phyloP scores from a whole-genome alignment of 1,284 basidiomycete species.

The Ganoderma multipileum region DNA sequence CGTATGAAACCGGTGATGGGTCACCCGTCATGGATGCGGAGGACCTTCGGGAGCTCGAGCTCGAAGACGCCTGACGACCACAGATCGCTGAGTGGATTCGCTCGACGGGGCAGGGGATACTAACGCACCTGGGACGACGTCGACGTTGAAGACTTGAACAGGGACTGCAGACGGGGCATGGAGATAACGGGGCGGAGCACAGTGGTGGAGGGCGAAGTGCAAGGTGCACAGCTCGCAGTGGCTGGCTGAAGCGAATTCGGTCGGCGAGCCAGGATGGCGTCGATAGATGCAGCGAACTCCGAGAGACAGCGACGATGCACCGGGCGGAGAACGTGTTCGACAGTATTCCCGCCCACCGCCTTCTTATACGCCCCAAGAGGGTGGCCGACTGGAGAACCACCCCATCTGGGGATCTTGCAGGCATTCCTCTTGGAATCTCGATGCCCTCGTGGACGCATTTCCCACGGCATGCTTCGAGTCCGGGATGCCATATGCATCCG shows the following conservation, averaged over 20 bases:
- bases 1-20: constrained; percentile 18
- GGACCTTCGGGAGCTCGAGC: constrained; percentile 17
- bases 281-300: background rate
- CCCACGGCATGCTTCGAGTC: constrained; percentile 2
- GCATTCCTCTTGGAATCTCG: constrained; percentile 3
- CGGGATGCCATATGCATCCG: constrained; percentile 10
- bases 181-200: background rate
- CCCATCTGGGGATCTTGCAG: constrained; percentile 15
- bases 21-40: constrained; percentile 17
- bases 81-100: background rate
- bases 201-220: background rate
- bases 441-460: background rate
- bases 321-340: constrained; percentile 3
- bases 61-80: constrained; percentile 17
- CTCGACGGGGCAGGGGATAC: background rate
- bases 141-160: constrained; percentile 28
- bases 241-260: background rate
- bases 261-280: background rate
- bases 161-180: constrained; percentile 22
- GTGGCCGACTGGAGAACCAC: constrained; percentile 11
- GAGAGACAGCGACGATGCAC: background rate
- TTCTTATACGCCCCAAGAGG: constrained; percentile 22
- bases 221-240: background rate
- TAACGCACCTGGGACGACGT: constrained; percentile 22
- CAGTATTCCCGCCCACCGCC: background rate